These are phyloP conservation scores for Sphaerobolus stellatus DNA, from an alignment of 1,284 basidiomycete genomes.

Conservation along the genomic window DNA sequence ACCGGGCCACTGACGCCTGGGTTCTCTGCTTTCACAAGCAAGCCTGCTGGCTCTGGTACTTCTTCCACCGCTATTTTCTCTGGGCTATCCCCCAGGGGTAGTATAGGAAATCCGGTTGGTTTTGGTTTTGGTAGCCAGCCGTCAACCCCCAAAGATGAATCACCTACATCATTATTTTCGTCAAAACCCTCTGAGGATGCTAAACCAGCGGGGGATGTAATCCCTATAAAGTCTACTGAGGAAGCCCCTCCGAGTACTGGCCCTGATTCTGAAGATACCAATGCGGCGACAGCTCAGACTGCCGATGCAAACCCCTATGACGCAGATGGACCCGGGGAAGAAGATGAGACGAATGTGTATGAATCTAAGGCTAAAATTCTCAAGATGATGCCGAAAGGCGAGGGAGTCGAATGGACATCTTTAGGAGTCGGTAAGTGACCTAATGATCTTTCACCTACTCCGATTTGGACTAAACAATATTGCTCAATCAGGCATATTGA, in stretches of 20 bases:
- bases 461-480: conserved; percentile 9
- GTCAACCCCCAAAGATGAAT: conserved; percentile 30
- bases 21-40: conserved; percentile 6
- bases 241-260: too few species aligned
- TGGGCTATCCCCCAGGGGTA: conserved; percentile 36
- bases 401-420: conserved; percentile 55
- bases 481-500: conserved; percentile 51
- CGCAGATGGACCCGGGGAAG: conserved; percentile 49
- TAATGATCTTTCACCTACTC: background rate
- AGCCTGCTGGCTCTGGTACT: conserved; percentile 14
- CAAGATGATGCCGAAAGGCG: conserved; percentile 51
- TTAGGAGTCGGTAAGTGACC: conserved; percentile 55
- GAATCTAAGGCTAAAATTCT: conserved; percentile 64
- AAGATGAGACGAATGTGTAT: conserved; percentile 73
- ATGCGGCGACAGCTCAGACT: background rate
- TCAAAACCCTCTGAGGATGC: conserved; percentile 6
- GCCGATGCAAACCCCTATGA: conserved; percentile 11
- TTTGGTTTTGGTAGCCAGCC: conserved; percentile 51
- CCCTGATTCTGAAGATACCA: background rate
- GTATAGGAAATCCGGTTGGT: conserved; percentile 44
- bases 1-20: conserved; percentile 9
- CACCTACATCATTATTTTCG: conserved; percentile 16
- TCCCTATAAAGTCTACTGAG: background rate
- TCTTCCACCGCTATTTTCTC: conserved; percentile 22
- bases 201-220: too few species aligned